A percentile compares a stretch with the other conserved stretches of the same genome.
These are phyloP conservation scores for Magnaporthiopsis rhizophila DNA, from an alignment of 2,329 filamentous ascomycete genomes.

Conservation along the genomic window DNA sequence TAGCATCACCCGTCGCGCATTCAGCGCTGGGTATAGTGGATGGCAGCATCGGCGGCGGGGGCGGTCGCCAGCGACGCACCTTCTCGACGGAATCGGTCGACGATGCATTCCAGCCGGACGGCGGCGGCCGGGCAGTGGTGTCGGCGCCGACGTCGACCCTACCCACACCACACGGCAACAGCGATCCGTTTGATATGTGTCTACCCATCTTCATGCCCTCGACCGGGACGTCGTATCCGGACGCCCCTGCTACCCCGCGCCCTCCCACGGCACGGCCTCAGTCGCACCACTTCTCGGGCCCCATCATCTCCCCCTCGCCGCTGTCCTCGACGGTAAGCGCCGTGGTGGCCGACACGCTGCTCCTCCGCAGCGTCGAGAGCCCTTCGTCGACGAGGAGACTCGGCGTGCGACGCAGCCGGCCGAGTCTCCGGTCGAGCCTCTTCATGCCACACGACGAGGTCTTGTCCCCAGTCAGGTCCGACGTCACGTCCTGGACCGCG, in stretches of 20 bases:
- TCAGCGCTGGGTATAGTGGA: background rate
- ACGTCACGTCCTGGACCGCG: constrained; percentile 1
- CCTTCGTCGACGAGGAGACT: constrained; percentile 31
- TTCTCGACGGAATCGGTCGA: constrained; percentile 20
- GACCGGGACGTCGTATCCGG: background rate
- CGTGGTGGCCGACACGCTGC: constrained; percentile 47
- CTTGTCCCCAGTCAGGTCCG: constrained; percentile 15
- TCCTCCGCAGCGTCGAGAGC: constrained; percentile 27
- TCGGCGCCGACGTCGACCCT: constrained; percentile 18
- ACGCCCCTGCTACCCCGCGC: background rate
- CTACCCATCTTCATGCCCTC: background rate
- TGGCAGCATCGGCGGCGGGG: too few relatives aligned
- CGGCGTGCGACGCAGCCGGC: constrained; percentile 38
- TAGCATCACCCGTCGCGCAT: background rate
- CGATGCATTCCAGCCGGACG: constrained; percentile 7
- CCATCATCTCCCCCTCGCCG: constrained; percentile 51
- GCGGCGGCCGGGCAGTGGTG: background rate
- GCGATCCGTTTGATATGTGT: background rate
- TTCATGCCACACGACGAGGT: constrained; percentile 42
- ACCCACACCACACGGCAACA: constrained; percentile 11
- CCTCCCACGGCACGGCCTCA: constrained; percentile 14
- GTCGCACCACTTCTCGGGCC: constrained; percentile 33
- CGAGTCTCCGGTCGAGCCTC: constrained; percentile 44
- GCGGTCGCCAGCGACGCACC: constrained; percentile 10
- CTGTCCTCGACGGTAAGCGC: constrained; percentile 51